phyloP scores from a whole-genome alignment of 164 flowering plant species.

The Amborella trichopoda region DNA sequence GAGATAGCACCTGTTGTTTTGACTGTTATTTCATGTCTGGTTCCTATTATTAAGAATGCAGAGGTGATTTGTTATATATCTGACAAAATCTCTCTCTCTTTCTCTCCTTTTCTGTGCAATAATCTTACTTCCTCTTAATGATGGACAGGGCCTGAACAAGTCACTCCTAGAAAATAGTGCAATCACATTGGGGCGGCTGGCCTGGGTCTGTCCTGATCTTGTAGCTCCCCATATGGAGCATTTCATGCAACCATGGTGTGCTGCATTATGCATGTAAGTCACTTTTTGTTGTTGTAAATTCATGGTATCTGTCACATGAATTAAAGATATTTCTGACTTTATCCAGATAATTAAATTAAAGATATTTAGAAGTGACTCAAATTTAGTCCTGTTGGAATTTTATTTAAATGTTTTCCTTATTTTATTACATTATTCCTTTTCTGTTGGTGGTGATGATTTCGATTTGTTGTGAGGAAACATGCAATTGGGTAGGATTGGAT shows the following conservation, averaged over 20 bases:
- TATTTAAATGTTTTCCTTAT: no score
- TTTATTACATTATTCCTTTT: no score
- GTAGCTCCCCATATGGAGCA: conserved; percentile 97
- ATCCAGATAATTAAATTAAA: no score
- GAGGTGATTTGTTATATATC: conserved; percentile 56
- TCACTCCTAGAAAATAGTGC: conserved; percentile 95
- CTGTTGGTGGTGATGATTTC: no score
- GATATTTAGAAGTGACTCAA: no score
- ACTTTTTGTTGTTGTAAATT: no score
- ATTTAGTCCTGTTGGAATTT: no score
- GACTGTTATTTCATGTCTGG: conserved; percentile 66
- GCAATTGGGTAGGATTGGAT: no score
- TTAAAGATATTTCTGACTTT: no score
- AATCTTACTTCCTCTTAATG: conserved; percentile 5
- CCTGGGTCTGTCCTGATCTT: conserved; percentile 91
- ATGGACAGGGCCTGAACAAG: conserved; percentile 65
- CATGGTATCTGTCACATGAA: no score
- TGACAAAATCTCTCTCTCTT: not conserved
- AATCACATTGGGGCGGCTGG: conserved; percentile 92
- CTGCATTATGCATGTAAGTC: conserved; percentile 71
- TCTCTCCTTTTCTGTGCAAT: not conserved
- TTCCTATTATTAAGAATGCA: conserved; percentile 74
- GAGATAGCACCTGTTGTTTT: conserved; percentile 77
- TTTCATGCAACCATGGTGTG: conserved; percentile 95
- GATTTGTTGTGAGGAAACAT: no score